Conservation (phyloP, 306 rosid species). For the Cicer judaicum region DNA sequence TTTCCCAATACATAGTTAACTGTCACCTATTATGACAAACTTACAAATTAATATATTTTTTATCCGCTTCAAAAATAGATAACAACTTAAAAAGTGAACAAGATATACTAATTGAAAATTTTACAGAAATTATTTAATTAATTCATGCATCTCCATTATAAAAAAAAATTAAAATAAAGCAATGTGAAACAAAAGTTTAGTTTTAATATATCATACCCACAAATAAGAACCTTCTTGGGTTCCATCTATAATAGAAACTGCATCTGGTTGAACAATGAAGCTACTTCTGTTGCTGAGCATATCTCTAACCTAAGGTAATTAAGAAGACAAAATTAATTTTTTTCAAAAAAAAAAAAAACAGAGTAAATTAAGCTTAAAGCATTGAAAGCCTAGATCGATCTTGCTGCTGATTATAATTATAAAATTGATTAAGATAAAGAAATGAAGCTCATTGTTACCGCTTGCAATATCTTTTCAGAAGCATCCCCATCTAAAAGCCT, state of each 20-base stretch:
- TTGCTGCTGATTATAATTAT: neutral
- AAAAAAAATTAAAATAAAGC: too few species aligned
- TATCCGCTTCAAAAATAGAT: too few species aligned
- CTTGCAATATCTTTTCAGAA: conserved; percentile 29
- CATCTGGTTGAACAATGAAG: conserved; percentile 47
- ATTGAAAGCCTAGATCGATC: neutral
- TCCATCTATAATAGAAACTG: conserved; percentile 72
- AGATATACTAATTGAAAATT: too few species aligned
- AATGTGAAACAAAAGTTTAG: neutral
- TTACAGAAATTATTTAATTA: too few species aligned
- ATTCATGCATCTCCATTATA: too few species aligned
- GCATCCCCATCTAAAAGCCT: conserved; percentile 39
- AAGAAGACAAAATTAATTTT: too few species aligned
- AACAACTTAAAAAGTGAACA: too few species aligned
- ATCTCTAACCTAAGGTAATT: conserved; percentile 63
- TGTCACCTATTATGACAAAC: conserved; percentile 56
- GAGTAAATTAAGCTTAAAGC: neutral
- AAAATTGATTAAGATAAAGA: neutral
- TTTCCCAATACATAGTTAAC: conserved; percentile 70
- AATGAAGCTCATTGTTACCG: neutral
- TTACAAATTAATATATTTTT: neutral
- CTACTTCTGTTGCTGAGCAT: conserved; percentile 55
- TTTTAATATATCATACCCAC: conserved; percentile 55
- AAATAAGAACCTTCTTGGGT: conserved; percentile 77
- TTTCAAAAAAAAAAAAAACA: too few species aligned